Percentiles rank a stretch among this genome's conserved stretches.
Conservation (phyloP, 2,329 filamentous ascomycete species). For the Fusarium newnesense region DNA sequence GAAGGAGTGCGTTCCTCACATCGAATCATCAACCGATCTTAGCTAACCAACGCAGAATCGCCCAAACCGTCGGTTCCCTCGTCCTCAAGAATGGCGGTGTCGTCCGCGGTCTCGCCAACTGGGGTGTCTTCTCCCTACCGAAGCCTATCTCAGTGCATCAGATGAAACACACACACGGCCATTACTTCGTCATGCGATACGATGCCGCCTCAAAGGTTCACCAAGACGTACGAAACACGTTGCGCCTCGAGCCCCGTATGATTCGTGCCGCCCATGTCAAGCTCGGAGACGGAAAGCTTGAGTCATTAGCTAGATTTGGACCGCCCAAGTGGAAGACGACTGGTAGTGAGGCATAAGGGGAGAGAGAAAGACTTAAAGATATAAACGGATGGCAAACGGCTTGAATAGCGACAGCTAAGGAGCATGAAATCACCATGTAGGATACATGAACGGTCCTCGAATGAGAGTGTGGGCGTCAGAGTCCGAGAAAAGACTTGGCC, state of each 20-base stretch:
- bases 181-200: conserved; percentile 99
- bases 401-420: background rate
- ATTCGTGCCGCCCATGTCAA: conserved; percentile 89
- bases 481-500: conserved; percentile 6
- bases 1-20: conserved; percentile 78
- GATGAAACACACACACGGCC: conserved; percentile 82
- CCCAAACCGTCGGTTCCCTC: conserved; percentile 82
- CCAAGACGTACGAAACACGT: conserved; percentile 76
- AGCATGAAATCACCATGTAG: conserved; percentile 13
- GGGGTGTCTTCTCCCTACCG: conserved; percentile 91
- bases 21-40: background rate
- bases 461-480: background rate
- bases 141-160: conserved; percentile 83
- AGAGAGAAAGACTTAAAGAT: background rate
- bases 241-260: conserved; percentile 89
- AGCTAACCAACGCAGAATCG: conserved; percentile 71
- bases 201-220: conserved; percentile 81
- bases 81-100: conserved; percentile 88
- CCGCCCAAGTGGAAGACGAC: conserved; percentile 60
- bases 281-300: conserved; percentile 74
- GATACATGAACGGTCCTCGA: conserved; percentile 24
- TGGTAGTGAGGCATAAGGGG: conserved; percentile 45
- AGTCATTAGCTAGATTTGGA: conserved; percentile 61
- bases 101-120: conserved; percentile 92
- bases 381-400: conserved; percentile 1